A percentile compares a stretch with the other conserved stretches of the same genome.
These are phyloP conservation scores for Penicillium malachiteum DNA, from an alignment of 495 filamentous ascomycete genomes.

Conservation along the genomic window DNA sequence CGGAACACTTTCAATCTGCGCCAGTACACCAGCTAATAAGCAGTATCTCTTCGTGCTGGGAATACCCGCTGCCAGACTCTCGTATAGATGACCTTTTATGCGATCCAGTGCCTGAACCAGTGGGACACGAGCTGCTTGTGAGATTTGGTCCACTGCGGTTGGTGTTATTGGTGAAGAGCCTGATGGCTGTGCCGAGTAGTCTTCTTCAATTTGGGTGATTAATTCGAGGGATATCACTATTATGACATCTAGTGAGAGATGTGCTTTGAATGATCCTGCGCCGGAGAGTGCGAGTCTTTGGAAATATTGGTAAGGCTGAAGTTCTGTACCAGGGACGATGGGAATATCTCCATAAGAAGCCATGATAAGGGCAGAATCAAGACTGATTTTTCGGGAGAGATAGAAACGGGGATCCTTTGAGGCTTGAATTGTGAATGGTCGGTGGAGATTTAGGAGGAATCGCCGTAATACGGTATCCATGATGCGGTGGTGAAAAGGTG, in stretches of 20 bases:
- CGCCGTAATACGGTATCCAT: conserved; percentile 41
- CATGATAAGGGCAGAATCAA: conserved; percentile 45
- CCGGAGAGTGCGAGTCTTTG: conserved; percentile 27
- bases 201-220: conserved; percentile 36
- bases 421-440: conserved; percentile 43
- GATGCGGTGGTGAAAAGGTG: conserved; percentile 26
- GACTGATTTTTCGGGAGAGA: conserved; percentile 45
- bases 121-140: conserved; percentile 10
- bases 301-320: conserved; percentile 30
- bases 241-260: conserved; percentile 28
- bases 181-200: conserved; percentile 5
- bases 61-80: conserved; percentile 19
- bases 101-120: conserved; percentile 17
- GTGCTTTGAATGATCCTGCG: conserved; percentile 44
- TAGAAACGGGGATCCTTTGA: conserved; percentile 44
- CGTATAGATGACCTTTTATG: conserved; percentile 13
- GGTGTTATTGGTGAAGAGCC: background rate
- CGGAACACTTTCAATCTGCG: conserved; percentile 11
- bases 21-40: conserved; percentile 15
- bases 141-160: conserved; percentile 11
- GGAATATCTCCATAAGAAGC: conserved; percentile 31
- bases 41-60: conserved; percentile 27
- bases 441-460: conserved; percentile 49
- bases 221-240: conserved; percentile 39
- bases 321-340: conserved; percentile 21